A percentile compares a stretch with the other conserved stretches of the same genome.
phyloP scores from a whole-genome alignment of 805 yeast species.

The Debaryomyces hansenii region DNA sequence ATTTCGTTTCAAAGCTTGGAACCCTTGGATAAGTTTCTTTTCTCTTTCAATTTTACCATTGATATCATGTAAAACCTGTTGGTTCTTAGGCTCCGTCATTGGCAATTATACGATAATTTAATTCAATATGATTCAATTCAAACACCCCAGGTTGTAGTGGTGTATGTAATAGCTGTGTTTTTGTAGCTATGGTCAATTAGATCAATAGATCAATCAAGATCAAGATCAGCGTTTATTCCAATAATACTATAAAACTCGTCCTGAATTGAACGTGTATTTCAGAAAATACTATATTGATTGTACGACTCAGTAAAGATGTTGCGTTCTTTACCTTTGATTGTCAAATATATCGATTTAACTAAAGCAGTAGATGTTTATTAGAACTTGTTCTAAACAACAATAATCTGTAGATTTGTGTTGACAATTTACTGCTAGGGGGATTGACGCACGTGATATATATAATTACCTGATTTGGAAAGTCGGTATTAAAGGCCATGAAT shows the following conservation, averaged over 20 bases:
- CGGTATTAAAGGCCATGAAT: not conserved
- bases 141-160: not conserved
- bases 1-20: slow-evolving; percentile 73
- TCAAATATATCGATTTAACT: no score
- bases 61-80: slow-evolving; percentile 60
- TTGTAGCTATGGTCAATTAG: no score
- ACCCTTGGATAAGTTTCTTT: slow-evolving; percentile 83
- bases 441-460: not conserved
- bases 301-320: no score
- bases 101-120: not conserved
- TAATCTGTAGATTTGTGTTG: slow-evolving; percentile 1
- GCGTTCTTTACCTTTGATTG: no score
- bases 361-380: no score
- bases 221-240: no score
- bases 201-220: no score
- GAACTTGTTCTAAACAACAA: no score
- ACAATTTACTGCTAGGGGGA: not conserved
- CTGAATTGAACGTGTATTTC: no score
- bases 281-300: no score
- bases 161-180: no score
- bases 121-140: not conserved
- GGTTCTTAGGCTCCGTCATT: slow-evolving; percentile 12
- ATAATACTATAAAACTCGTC: no score
- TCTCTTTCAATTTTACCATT: slow-evolving; percentile 85
- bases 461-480: not conserved